Base-by-base conservation (phyloP, 2,329 filamentous ascomycete species). In the Daldinia sp. region DNA sequence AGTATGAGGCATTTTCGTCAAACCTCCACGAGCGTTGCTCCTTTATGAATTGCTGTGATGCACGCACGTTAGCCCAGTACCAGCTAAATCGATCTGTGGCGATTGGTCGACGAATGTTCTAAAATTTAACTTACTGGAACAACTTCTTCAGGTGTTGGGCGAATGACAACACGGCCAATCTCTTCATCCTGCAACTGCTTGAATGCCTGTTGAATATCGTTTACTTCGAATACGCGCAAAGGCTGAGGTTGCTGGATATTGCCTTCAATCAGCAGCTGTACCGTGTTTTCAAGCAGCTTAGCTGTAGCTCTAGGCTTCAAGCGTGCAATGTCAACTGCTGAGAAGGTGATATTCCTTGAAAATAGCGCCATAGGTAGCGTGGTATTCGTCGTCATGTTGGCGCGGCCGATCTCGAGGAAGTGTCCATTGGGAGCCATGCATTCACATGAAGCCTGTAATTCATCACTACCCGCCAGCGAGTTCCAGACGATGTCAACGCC, bases 291-390 rank as follows among this genome's bases (percentile, higher is more conserved):
- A 3, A 69, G 2, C 0, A 71, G 20, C 6, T 23, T 10, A 3
- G 10, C 4, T 12, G 6, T 13, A 63, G 23, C n/a, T 46, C 15
- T 10, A 6, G 7, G 60, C 23, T 4, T 55, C 20, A 23, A 18
- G 9, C 1, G 3, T 7, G 18, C 1, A 66, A 73, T 13, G 28
- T 73, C 69, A 2, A 73, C 44, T 3, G 62, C 64, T 0, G 30
- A 51, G 33, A 63, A 63, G 26, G 42, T 48, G 2, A 51, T 39
- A 39, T 63, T 63, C 6, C 51, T 58, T 0, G 50, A 20, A 35
- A 69, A 72, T 0, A 13, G 2, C 0, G 26, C 51, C 66, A 71
- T 73, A 3, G 69, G 64, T 3, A 71, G 23, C 2, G 61, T 33
- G 1, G 66, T n/a, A 10, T 68, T 65, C 0, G 51, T 39, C 0